Conservation (phyloP, 2,329 filamentous ascomycete genomes). For the Alternaria gansuensis region DNA sequence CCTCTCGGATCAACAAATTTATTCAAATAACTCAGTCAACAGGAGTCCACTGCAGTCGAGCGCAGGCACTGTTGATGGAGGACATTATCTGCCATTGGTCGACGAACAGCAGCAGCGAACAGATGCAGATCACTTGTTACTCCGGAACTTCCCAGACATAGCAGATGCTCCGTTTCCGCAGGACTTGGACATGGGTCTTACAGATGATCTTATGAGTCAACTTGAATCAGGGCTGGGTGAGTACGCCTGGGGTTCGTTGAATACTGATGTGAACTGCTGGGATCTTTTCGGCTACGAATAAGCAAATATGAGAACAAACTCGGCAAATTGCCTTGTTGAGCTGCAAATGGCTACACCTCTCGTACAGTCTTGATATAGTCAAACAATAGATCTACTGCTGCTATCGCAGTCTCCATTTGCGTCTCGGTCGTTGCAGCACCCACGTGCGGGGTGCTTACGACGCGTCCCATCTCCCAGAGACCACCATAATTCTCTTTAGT, state of each 20-base stretch:
- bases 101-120: neutral
- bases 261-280: slow-evolving; percentile 9
- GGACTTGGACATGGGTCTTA: slow-evolving; percentile 19
- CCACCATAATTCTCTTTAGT: slow-evolving; percentile 53
- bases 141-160: neutral
- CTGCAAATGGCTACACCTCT: neutral
- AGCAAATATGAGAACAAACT: neutral
- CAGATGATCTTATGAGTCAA: slow-evolving; percentile 30
- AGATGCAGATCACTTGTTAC: neutral
- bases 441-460: slow-evolving; percentile 62
- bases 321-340: neutral
- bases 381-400: slow-evolving; percentile 45
- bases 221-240: slow-evolving; percentile 47
- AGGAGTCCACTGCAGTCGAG: neutral
- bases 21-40: neutral
- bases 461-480: slow-evolving; percentile 55
- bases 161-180: neutral
- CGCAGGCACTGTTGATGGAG: neutral
- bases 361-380: slow-evolving; percentile 20
- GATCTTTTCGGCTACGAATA: neutral
- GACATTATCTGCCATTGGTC: neutral
- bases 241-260: slow-evolving; percentile 42
- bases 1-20: neutral
- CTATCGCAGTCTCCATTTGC: slow-evolving; percentile 50
- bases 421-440: slow-evolving; percentile 57